Percentiles rank a stretch among this genome's conserved stretches.
Evolutionary conservation across 805 yeast genomes (phyloP).

Genomic region (Candida sithepensis): DNA sequence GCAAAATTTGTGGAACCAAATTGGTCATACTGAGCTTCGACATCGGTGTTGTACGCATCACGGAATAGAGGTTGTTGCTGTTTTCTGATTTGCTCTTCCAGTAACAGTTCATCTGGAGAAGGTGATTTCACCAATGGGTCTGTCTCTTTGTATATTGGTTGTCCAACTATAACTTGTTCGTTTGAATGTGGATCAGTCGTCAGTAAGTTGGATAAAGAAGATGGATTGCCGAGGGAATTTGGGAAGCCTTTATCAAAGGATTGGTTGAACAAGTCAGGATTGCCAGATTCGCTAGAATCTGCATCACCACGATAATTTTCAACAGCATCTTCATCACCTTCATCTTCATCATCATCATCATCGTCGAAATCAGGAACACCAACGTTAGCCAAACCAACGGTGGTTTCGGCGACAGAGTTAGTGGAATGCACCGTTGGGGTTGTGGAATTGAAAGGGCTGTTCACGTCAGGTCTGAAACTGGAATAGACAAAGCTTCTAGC

Average conservation of each 20-base stretch:
- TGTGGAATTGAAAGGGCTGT: conserved; percentile 11
- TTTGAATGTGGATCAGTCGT: not conserved
- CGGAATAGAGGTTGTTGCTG: conserved; percentile 1
- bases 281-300: conserved; percentile 2
- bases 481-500: conserved; percentile 40
- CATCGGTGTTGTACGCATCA: not conserved
- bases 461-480: conserved; percentile 26
- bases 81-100: conserved; percentile 3
- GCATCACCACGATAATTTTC: conserved; percentile 6
- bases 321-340: not conserved
- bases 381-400: conserved; percentile 53
- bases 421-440: conserved; percentile 48
- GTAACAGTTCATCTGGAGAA: not conserved
- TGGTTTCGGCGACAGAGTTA: conserved; percentile 49
- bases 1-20: not conserved
- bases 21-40: not conserved
- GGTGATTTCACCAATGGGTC: not conserved
- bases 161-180: not conserved
- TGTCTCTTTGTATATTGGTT: not conserved
- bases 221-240: not conserved
- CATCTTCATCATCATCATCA: conserved; percentile 10
- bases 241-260: conserved; percentile 4
- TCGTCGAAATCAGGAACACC: conserved; percentile 42
- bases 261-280: not conserved
- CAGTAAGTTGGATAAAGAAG: conserved; percentile 1